Percentiles rank a stretch among this genome's conserved stretches.
phyloP scores from a whole-genome alignment of 2,329 filamentous ascomycete species.

The Aspergillus sp. region DNA sequence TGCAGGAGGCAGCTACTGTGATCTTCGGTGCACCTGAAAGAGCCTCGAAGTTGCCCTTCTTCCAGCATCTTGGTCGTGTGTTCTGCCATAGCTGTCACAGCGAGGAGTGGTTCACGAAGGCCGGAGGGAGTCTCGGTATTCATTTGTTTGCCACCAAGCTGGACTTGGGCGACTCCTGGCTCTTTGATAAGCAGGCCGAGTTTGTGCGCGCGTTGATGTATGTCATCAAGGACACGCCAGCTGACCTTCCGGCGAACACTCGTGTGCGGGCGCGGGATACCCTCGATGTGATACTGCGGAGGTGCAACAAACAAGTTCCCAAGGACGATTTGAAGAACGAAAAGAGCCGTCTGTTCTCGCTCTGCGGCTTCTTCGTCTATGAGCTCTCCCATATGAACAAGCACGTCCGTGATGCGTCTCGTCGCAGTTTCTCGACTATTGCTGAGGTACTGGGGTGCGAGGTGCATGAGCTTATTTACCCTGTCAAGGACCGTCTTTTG shows the following conservation, averaged over 20 bases:
- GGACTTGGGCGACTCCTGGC: slow-evolving; percentile 74
- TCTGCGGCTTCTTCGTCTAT: slow-evolving; percentile 77
- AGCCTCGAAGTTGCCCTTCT: slow-evolving; percentile 72
- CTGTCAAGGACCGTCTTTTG: slow-evolving; percentile 83
- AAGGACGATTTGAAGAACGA: slow-evolving; percentile 69
- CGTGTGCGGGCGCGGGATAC: slow-evolving; percentile 74
- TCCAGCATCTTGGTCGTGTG: slow-evolving; percentile 68
- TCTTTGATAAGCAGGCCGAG: slow-evolving; percentile 72
- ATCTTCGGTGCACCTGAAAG: slow-evolving; percentile 70
- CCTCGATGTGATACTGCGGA: slow-evolving; percentile 66
- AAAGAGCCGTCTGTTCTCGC: slow-evolving; percentile 59
- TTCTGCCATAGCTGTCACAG: slow-evolving; percentile 95
- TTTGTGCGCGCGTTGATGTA: slow-evolving; percentile 89
- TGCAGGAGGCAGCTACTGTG: slow-evolving; percentile 65
- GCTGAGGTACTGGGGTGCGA: slow-evolving; percentile 68
- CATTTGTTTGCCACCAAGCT: slow-evolving; percentile 77
- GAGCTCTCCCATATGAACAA: slow-evolving; percentile 95
- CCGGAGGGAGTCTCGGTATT: slow-evolving; percentile 84
- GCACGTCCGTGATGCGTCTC: slow-evolving; percentile 81
- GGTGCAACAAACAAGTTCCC: slow-evolving; percentile 68
- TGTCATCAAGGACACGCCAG: slow-evolving; percentile 96
- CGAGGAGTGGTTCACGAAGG: slow-evolving; percentile 98
- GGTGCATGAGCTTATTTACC: slow-evolving; percentile 79
- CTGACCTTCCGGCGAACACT: slow-evolving; percentile 85
- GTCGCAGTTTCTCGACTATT: slow-evolving; percentile 70